Evolutionary conservation across 768 basidiomycete genomes (phyloP).

Genomic region (Amanita pseudoporphyria): DNA sequence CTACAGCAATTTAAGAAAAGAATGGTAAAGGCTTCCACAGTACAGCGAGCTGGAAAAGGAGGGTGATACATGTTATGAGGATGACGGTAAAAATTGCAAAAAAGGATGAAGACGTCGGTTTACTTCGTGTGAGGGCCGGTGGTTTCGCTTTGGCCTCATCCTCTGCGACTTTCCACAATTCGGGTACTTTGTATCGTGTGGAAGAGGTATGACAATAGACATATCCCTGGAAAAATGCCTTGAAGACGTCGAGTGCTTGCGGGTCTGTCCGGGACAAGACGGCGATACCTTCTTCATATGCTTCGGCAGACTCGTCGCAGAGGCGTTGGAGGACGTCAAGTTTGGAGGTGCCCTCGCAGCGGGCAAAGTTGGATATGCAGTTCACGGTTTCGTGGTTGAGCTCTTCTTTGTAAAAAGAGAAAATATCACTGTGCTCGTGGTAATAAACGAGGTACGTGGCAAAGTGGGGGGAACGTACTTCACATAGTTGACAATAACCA

Average conservation of each 20-base stretch:
- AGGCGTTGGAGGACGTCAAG: not conserved
- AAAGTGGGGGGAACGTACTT: not conserved
- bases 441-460: too few relatives aligned
- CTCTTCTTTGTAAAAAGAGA: conserved; percentile 7
- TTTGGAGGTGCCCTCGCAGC: not conserved
- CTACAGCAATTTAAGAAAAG: too few relatives aligned
- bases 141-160: too few relatives aligned
- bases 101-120: too few relatives aligned
- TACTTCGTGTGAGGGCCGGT: too few relatives aligned
- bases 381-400: conserved; percentile 1
- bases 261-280: not conserved
- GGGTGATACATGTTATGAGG: too few relatives aligned
- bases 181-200: not conserved
- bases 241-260: not conserved
- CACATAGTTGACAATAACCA: conserved; percentile 4
- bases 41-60: too few relatives aligned
- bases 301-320: not conserved
- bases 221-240: not conserved
- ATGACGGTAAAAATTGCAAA: too few relatives aligned
- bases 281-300: not conserved
- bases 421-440: not conserved
- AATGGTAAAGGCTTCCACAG: too few relatives aligned
- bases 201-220: conserved; percentile 5
- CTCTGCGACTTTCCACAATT: not conserved
- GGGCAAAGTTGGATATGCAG: conserved; percentile 3